Evolutionary conservation across 106 monocot genomes (phyloP).

Genomic region (Alisma plantagoaquatica): DNA sequence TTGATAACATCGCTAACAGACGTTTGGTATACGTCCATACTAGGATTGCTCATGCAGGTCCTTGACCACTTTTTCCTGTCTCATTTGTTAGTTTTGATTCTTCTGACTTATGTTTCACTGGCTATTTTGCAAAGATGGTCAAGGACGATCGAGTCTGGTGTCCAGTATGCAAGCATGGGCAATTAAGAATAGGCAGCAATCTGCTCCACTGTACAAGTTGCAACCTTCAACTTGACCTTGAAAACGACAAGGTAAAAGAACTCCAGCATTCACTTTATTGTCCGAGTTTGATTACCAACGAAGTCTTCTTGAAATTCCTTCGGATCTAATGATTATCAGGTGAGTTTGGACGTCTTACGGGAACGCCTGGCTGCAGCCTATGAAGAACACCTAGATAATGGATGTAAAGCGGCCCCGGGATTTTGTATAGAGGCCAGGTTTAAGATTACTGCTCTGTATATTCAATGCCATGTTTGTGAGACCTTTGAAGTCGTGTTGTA

Average conservation of each 20-base stretch:
- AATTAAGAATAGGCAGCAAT: slow-evolving; percentile 50
- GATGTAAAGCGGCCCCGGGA: slow-evolving; percentile 68
- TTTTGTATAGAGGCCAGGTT: slow-evolving; percentile 59
- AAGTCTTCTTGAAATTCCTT: too few relatives aligned
- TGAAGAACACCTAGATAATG: slow-evolving; percentile 71
- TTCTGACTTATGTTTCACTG: too few relatives aligned
- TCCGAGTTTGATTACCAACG: too few relatives aligned
- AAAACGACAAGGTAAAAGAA: slow-evolving; percentile 70
- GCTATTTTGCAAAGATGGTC: not conserved
- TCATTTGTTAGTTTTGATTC: too few relatives aligned
- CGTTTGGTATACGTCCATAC: too few relatives aligned
- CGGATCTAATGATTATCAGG: too few relatives aligned
- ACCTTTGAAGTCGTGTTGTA: slow-evolving; percentile 82
- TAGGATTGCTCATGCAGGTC: too few relatives aligned
- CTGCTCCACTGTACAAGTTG: slow-evolving; percentile 70
- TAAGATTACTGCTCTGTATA: slow-evolving; percentile 59
- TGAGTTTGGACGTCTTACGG: slow-evolving; percentile 57
- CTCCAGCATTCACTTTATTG: too few relatives aligned
- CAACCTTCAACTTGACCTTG: slow-evolving; percentile 51
- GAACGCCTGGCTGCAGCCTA: slow-evolving; percentile 65
- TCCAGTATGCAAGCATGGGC: slow-evolving; percentile 83
- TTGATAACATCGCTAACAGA: too few relatives aligned
- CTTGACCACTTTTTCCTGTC: too few relatives aligned
- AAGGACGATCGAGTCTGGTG: slow-evolving; percentile 63
- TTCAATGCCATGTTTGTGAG: slow-evolving; percentile 51